Evolutionary conservation across 2,329 filamentous ascomycete genomes (phyloP).

Genomic region (Dendryphion nanum): DNA sequence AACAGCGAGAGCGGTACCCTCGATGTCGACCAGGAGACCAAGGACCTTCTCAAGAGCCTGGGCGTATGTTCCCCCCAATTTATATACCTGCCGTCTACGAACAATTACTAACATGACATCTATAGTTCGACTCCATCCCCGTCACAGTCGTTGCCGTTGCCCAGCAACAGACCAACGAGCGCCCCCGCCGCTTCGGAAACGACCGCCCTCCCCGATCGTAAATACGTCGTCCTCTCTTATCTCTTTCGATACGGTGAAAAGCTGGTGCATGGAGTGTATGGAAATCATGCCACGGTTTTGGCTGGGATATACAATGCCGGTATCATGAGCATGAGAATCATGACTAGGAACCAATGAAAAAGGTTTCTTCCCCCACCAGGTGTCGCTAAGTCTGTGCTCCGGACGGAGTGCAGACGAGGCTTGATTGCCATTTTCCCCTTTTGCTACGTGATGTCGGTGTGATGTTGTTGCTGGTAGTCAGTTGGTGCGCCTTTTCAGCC

Average conservation of each 20-base stretch:
- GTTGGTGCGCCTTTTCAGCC: background rate
- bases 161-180: conserved; percentile 84
- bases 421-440: conserved; percentile 74
- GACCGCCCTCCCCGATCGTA: conserved; percentile 45
- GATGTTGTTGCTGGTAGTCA: background rate
- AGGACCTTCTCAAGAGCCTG: conserved; percentile 99
- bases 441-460: background rate
- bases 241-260: conserved; percentile 33
- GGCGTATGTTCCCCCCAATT: conserved; percentile 68
- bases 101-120: conserved; percentile 5
- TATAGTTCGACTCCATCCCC: conserved; percentile 92
- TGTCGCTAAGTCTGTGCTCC: conserved; percentile 75
- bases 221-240: conserved; percentile 49
- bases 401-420: conserved; percentile 63
- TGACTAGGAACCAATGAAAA: conserved; percentile 55
- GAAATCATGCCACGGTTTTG: conserved; percentile 95
- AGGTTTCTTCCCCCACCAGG: conserved; percentile 57
- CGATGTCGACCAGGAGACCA: conserved; percentile 96
- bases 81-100: background rate
- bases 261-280: conserved; percentile 60
- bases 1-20: conserved; percentile 89
- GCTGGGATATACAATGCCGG: conserved; percentile 65
- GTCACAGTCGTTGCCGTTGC: conserved; percentile 92
- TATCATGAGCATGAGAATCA: conserved; percentile 66
- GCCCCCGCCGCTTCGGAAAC: conserved; percentile 74